These are phyloP conservation scores for Berberis thunbergii DNA, from an alignment of 164 flowering plant species.

Conservation along the genomic window DNA sequence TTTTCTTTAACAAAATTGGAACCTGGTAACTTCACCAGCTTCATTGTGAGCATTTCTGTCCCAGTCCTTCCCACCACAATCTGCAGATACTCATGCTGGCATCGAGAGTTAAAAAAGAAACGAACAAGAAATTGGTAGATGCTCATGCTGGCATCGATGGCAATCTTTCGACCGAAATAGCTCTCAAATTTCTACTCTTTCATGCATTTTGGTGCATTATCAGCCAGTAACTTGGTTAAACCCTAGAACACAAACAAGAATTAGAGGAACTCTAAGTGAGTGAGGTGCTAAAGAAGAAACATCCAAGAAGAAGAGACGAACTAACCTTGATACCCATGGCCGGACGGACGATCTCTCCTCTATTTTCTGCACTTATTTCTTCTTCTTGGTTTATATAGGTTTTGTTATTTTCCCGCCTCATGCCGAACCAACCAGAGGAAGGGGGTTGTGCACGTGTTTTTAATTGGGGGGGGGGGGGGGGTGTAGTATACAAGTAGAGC, in stretches of 20 bases:
- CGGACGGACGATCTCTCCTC: background rate
- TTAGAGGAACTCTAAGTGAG: background rate
- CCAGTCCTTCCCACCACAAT: constrained; percentile 95
- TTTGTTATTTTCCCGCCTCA: no score
- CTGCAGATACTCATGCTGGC: constrained; percentile 98
- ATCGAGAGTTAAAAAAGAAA: constrained; percentile 28
- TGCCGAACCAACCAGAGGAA: no score
- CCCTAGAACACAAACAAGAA: constrained; percentile 40
- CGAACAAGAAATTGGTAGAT: constrained; percentile 91
- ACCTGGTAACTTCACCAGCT: constrained; percentile 98
- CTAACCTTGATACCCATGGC: constrained; percentile 22
- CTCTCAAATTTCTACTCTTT: constrained; percentile 93
- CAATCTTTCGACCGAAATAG: constrained; percentile 82
- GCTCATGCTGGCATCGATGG: constrained; percentile 98
- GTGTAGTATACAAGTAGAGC: no score
- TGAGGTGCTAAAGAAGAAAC: background rate
- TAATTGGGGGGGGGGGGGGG: no score
- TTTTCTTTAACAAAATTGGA: no score
- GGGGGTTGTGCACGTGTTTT: no score
- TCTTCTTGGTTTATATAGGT: no score
- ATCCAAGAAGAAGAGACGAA: background rate
- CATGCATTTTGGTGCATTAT: constrained; percentile 87
- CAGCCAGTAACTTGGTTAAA: constrained; percentile 88
- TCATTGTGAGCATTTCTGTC: constrained; percentile 94
- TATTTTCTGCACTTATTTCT: no score